Evolutionary conservation across 2,329 filamentous ascomycete species (phyloP).

Genomic region (Sporothrix dimorphospora): DNA sequence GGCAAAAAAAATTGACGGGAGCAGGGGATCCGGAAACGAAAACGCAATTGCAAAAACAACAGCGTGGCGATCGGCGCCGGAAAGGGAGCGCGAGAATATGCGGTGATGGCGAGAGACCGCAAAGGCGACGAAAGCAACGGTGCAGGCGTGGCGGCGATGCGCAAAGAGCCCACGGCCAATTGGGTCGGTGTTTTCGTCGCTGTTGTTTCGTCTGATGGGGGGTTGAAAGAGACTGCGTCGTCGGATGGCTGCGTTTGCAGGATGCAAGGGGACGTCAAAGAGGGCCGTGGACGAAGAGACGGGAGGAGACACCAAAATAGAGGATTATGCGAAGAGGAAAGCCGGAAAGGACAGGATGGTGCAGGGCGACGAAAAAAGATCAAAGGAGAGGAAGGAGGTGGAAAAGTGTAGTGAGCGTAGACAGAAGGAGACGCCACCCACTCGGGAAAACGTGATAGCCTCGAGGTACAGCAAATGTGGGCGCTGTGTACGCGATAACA

Average conservation of each 20-base stretch:
- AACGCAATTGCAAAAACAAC: neutral
- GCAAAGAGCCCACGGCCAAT: slow-evolving; percentile 3
- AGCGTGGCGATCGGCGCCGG: neutral
- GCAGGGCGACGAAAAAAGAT: neutral
- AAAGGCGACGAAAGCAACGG: neutral
- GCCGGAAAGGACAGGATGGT: neutral
- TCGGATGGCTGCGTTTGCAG: slow-evolving; percentile 16
- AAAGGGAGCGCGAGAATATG: neutral
- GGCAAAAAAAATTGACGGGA: neutral
- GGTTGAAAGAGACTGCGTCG: slow-evolving; percentile 4
- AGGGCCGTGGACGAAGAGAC: neutral
- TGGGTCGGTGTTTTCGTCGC: neutral
- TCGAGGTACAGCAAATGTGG: neutral
- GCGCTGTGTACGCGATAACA: neutral
- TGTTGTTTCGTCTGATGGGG: neutral
- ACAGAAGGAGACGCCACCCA: slow-evolving; percentile 10
- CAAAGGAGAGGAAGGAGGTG: slow-evolving; percentile 4
- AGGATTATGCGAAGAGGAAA: neutral
- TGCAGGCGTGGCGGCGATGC: neutral
- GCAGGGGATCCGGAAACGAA: slow-evolving; percentile 1
- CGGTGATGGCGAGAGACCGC: slow-evolving; percentile 3
- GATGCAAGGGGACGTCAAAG: slow-evolving; percentile 12
- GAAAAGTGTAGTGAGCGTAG: slow-evolving; percentile 4
- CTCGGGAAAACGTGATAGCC: neutral
- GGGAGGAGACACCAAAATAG: neutral